Conservation (phyloP, 2,329 filamentous ascomycete genomes). For the Claviceps fusiformis region DNA sequence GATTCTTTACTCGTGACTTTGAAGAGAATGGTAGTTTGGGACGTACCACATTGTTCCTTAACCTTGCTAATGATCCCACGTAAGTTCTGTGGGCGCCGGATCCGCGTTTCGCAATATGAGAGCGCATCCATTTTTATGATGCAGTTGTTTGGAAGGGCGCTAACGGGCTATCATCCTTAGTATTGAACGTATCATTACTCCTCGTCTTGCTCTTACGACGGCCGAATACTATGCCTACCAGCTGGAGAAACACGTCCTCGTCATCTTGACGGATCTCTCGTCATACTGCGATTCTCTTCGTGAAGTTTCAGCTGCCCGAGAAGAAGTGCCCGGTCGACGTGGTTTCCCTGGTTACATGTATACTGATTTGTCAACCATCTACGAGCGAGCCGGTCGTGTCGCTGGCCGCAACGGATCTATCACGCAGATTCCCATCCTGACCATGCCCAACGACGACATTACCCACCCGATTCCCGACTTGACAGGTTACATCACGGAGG, state of each 20-base stretch:
- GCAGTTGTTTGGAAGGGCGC: neutral
- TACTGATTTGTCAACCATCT: slow-evolving; percentile 99
- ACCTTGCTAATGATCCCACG: slow-evolving; percentile 98
- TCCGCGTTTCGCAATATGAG: neutral
- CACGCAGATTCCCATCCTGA: slow-evolving; percentile 96
- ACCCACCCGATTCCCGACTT: slow-evolving; percentile 97
- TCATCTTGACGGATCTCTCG: slow-evolving; percentile 95
- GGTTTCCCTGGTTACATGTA: slow-evolving; percentile 99
- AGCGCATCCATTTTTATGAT: neutral
- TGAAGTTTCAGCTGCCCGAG: slow-evolving; percentile 93
- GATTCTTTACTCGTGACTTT: slow-evolving; percentile 97
- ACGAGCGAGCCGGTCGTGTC: slow-evolving; percentile 97
- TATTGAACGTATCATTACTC: slow-evolving; percentile 99
- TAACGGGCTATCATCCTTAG: slow-evolving; percentile 28
- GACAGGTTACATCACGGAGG: slow-evolving; percentile 98
- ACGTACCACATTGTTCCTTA: slow-evolving; percentile 92
- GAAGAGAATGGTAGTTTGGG: slow-evolving; percentile 99
- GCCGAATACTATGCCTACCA: slow-evolving; percentile 99
- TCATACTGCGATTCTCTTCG: slow-evolving; percentile 98
- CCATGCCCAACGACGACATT: slow-evolving; percentile 99
- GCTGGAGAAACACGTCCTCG: slow-evolving; percentile 97
- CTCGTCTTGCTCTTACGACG: slow-evolving; percentile 92
- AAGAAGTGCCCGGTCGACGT: slow-evolving; percentile 98
- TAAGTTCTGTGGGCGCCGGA: slow-evolving; percentile 30
- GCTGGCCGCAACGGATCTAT: slow-evolving; percentile 95